Base-by-base conservation (phyloP, 2,329 filamentous ascomycete genomes). In the Colletotrichum shisoi region DNA sequence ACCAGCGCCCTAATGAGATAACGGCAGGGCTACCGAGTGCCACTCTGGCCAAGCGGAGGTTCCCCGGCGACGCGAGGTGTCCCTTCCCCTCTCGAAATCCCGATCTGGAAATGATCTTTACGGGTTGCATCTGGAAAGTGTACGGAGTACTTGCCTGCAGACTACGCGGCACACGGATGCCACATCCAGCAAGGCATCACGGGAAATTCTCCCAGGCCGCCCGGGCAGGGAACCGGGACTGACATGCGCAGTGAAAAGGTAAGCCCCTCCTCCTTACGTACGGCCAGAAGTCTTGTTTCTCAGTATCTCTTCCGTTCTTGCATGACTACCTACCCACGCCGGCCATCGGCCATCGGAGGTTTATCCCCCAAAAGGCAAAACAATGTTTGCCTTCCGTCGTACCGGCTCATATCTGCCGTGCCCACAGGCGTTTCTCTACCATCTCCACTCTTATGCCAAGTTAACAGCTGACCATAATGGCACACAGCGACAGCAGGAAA, bases 351-450 rank as follows among this genome's bases (percentile, higher is more conserved):
- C 19, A 58, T 63, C 63, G 45, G 63, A 66, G 51, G 57, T 31
- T 57, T 57, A 34, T 57, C 56, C 34, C 57, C 24, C 37, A 37
- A 49, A 61, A 56, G 46, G 58, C 58, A 39, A 66, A 67, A 64
- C 54, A 63, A 59, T 67, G 54, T 67, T 69, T 63, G 49, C 44
- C 53, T 67, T 51, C 59, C 51, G 52, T 54, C 57, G 49, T 27
- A 37, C 42, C 52, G 64, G 61, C 44, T 63, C 46, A 61, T 34
- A 40, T 54, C 51, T 63, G 48, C 65, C 60, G 56, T 52, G 52
- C 19, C 37, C 63, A 56, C 51, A 40, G 27, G 37, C 58, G n/a
- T 21, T 1, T 9, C 39, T 21, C 8, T 45, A 13, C 24, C 39
- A 27, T 34, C 7, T 34, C 31, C 31, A 34, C 19, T 11, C 39